A percentile compares a stretch with the other conserved stretches of the same genome.
Conservation (phyloP, 371 early-diverging fungal genomes). For the Syncephalastrum contaminatum region DNA sequence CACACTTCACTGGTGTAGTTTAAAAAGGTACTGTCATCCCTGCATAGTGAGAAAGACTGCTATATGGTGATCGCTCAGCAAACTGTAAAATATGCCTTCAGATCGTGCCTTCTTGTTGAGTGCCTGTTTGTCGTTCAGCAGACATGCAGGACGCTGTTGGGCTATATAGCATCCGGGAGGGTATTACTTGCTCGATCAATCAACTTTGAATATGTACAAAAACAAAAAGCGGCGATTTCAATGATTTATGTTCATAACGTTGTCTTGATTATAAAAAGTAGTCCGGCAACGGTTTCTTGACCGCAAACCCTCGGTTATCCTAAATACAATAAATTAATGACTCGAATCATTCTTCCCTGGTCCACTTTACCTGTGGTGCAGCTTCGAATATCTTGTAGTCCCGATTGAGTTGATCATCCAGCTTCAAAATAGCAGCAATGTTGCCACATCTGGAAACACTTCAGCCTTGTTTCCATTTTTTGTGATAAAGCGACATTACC, state of each 20-base stretch:
- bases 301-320: conserved; percentile 76
- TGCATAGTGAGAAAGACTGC: no score
- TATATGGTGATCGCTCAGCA: no score
- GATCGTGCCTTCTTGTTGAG: no score
- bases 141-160: no score
- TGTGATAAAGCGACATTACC: conserved; percentile 26
- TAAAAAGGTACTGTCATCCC: no score
- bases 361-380: conserved; percentile 63
- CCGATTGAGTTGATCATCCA: conserved; percentile 87
- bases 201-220: not conserved
- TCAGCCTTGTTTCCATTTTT: not conserved
- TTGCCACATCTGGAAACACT: conserved; percentile 86
- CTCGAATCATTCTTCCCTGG: conserved; percentile 5
- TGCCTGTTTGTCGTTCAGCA: no score
- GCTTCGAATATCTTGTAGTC: conserved; percentile 88
- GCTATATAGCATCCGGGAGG: no score
- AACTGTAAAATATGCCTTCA: no score
- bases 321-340: conserved; percentile 14
- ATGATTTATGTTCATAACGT: not conserved
- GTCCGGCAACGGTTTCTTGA: conserved; percentile 85
- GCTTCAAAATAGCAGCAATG: conserved; percentile 96
- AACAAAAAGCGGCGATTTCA: no score
- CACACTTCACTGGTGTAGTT: no score
- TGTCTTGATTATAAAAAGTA: conserved; percentile 77
- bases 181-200: not conserved